Percentiles rank a stretch among this genome's conserved stretches.
phyloP scores from a whole-genome alignment of 441 rosid genomes.

The Erodium moschatum region DNA sequence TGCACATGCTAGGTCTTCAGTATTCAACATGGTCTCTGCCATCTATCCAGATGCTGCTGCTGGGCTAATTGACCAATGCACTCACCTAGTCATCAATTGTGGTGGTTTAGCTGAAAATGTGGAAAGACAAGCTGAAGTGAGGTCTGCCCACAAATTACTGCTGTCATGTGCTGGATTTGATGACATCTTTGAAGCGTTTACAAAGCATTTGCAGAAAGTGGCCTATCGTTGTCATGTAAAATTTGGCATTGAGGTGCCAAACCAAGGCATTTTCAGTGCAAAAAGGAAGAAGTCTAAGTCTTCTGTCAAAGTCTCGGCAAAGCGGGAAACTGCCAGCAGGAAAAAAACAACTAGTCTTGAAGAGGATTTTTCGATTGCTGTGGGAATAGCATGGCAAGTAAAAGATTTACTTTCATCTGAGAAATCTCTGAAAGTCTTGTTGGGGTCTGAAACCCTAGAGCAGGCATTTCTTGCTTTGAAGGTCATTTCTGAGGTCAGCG shows the following conservation, averaged over 20 bases:
- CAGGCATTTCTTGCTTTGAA: slow-evolving; percentile 43
- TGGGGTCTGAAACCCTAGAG: slow-evolving; percentile 51
- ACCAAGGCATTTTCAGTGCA: slow-evolving; percentile 31
- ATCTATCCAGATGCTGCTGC: slow-evolving; percentile 44
- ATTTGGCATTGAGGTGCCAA: slow-evolving; percentile 55
- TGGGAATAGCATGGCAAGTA: slow-evolving; percentile 89
- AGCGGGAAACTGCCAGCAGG: slow-evolving; percentile 48
- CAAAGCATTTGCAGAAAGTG: slow-evolving; percentile 47
- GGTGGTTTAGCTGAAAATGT: slow-evolving; percentile 42
- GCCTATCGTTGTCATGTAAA: slow-evolving; percentile 70
- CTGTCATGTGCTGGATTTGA: slow-evolving; percentile 40
- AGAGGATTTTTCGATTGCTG: slow-evolving; percentile 57
- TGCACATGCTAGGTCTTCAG: slow-evolving; percentile 49
- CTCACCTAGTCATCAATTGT: slow-evolving; percentile 43
- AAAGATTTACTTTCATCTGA: slow-evolving; percentile 55
- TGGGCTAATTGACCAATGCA: slow-evolving; percentile 56
- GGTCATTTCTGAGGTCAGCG: slow-evolving; percentile 66
- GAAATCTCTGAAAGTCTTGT: slow-evolving; percentile 42
- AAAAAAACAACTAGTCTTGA: slow-evolving; percentile 46
- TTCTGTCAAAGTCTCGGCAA: slow-evolving; percentile 38
- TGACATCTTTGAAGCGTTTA: slow-evolving; percentile 51
- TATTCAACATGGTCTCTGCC: slow-evolving; percentile 45
- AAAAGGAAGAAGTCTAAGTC: slow-evolving; percentile 52
- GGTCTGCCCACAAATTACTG: slow-evolving; percentile 72
- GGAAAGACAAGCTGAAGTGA: slow-evolving; percentile 61